Conservation (phyloP, 768 basidiomycete genomes). For the Saitozyma podzolica region DNA sequence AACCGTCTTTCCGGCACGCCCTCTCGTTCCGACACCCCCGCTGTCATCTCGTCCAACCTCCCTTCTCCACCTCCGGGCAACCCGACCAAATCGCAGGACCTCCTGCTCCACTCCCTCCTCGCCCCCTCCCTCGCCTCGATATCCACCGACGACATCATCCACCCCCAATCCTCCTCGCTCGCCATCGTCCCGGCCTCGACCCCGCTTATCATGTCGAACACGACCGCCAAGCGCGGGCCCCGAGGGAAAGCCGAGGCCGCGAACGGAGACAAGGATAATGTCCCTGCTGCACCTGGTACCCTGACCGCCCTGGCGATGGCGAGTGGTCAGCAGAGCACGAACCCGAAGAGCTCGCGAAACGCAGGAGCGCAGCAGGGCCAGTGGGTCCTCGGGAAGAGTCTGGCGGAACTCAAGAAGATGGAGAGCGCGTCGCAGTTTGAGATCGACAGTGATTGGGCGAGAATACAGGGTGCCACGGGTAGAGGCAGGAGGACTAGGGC, state of each 20-base stretch:
- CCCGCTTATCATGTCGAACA: conserved; percentile 3
- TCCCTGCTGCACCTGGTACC: conserved; percentile 36
- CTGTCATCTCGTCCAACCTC: neutral
- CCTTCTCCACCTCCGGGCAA: conserved; percentile 10
- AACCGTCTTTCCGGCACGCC: conserved; percentile 6
- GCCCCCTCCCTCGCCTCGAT: conserved; percentile 38
- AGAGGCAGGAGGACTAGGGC: conserved; percentile 29
- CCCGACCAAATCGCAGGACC: conserved; percentile 23
- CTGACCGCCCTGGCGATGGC: conserved; percentile 41
- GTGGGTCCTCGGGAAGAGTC: conserved; percentile 42
- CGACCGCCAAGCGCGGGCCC: conserved; percentile 36
- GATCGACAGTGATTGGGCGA: conserved; percentile 44
- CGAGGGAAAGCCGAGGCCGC: conserved; percentile 24
- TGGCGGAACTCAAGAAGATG: conserved; percentile 44
- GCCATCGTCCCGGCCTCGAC: conserved; percentile 7
- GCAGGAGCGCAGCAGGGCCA: conserved; percentile 30
- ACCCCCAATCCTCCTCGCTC: conserved; percentile 12
- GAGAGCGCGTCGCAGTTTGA: conserved; percentile 38
- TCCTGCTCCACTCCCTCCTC: conserved; percentile 35
- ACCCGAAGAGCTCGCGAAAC: conserved; percentile 2
- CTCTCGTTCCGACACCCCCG: conserved; percentile 3
- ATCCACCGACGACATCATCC: conserved; percentile 47
- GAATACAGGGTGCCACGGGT: conserved; percentile 35
- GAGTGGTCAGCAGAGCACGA: conserved; percentile 24
- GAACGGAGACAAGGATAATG: conserved; percentile 22